Evolutionary conservation across 768 basidiomycete species (phyloP), one percentile per base, ranked within the genome.

Genomic region (Zangia roseola): DNA sequence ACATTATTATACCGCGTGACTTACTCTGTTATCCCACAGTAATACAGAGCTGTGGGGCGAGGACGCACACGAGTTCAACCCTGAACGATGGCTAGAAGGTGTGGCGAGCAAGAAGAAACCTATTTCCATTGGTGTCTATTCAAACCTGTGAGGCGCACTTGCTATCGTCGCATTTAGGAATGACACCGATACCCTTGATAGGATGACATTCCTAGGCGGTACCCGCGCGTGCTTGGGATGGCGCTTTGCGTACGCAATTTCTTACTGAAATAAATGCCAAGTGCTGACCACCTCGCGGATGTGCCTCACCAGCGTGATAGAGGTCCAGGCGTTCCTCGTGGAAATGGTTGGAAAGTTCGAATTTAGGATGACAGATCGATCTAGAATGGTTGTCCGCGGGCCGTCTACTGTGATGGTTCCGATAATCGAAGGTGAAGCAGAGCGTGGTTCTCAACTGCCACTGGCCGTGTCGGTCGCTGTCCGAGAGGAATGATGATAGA

Each of bases 241-340:
- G 61, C 65, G 64, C 17, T 68, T 68, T 47, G 61, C 68, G 66
- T 70, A 24, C 34, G 61, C 42, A 20, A 8, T 19, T 45, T 24
- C 1, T 6, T 36, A 8, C 41, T n/a, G 5, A 12, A 5, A 17
- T 23, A 26, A n/a, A 19, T 9, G n/a, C 26, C 39, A 40, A 41
- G 47, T 42, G 19, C 43, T 49, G 21, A 46, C 30, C 34, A 19
- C 21, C 50, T 43, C 6, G 23, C 10, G n/a, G 21, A 45, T 8
- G 23, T n/a, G 28, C 36, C 30, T 10, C 19, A 2, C 36, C 53
- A 72, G 70, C 5, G 56, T 82, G 0, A 58, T 74, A 34, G 81
- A 86, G 59, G 59, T 83, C 14, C 83, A 84, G 53, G 71, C 75
- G 0, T 82, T 86, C 63, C 57, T 84, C n/a, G 72, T 78, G 20